phyloP scores from a whole-genome alignment of 805 yeast species.

The Metschnikowia baotianmanensis region DNA sequence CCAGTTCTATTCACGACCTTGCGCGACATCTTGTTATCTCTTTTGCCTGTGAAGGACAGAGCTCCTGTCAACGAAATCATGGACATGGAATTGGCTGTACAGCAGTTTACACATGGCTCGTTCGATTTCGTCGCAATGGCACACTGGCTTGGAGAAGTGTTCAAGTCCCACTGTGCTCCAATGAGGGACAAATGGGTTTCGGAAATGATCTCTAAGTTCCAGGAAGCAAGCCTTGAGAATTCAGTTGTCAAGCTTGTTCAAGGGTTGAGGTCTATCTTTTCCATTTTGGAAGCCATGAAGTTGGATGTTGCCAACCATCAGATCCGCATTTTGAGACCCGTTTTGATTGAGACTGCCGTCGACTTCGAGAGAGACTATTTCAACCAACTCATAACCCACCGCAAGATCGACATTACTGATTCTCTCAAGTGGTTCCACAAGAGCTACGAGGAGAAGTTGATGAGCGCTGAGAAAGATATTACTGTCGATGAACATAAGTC shows the following conservation, averaged over 20 bases:
- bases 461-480: slow-evolving; percentile 11
- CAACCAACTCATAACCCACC: slow-evolving; percentile 47
- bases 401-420: slow-evolving; percentile 58
- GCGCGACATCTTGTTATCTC: slow-evolving; percentile 67
- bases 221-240: slow-evolving; percentile 45
- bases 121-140: slow-evolving; percentile 70
- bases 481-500: slow-evolving; percentile 30
- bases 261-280: slow-evolving; percentile 74
- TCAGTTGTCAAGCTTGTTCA: slow-evolving; percentile 58
- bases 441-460: slow-evolving; percentile 26
- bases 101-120: slow-evolving; percentile 69
- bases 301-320: slow-evolving; percentile 94
- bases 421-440: slow-evolving; percentile 65
- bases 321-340: slow-evolving; percentile 80
- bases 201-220: slow-evolving; percentile 66
- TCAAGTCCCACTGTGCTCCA: slow-evolving; percentile 92
- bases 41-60: slow-evolving; percentile 77
- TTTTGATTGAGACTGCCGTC: slow-evolving; percentile 79
- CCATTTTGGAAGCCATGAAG: slow-evolving; percentile 90
- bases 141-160: slow-evolving; percentile 69
- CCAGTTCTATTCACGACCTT: slow-evolving; percentile 76
- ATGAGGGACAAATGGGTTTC: slow-evolving; percentile 91
- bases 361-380: slow-evolving; percentile 88
- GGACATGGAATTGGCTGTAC: slow-evolving; percentile 73
- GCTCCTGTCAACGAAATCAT: slow-evolving; percentile 63